Evolutionary conservation across 2,329 filamentous ascomycete genomes (phyloP), one percentile per base, ranked within the genome.

Genomic region (Talaromyces verruculosus): DNA sequence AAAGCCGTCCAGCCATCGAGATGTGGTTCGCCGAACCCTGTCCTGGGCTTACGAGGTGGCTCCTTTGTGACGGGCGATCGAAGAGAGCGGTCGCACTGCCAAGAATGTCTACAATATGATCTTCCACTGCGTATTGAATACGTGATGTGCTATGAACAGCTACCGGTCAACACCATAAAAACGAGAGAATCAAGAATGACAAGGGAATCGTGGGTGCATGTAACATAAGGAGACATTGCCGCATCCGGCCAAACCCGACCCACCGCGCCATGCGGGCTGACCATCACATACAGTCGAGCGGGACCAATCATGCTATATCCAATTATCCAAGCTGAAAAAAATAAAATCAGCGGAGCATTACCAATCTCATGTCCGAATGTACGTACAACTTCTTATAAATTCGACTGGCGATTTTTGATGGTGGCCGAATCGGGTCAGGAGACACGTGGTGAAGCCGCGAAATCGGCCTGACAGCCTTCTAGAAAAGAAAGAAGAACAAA

Each of bases 221-320:
- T 53, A 53, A 53, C 49, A 53, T 53, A 33, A 53, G 49, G 57
- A 30, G 57, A 30, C 37, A 60, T n/a, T 60, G 22, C 57, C 57
- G 22, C 13, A 60, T 60, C 37, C 19, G 25, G 57, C 19, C 47
- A 28, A 41, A 45, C 10, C 6, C 35, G 57, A 11, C 49, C 49
- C 49, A 53, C 25, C 15, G 15, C 43, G 19, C 43, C 19, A 47
- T 22, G 19, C 41, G 45, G 45, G 19, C 45, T 25, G 19, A 22
- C 45, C 45, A 25, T 25, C 25, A 25, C 8, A 47, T 45, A 25
- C 45, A 49, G 28, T 6, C 13, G n/a, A 11, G 45, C 45, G 45
- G 45, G 28, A 51, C 47, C 47, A 51, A 51, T 17, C 47, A 51
- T 6, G n/a, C 19, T 41, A 11, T 35, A 35, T 35, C 33, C 33